These are phyloP conservation scores for Sporothrix pallida DNA, from an alignment of 2,329 filamentous ascomycete genomes.

Conservation along the genomic window DNA sequence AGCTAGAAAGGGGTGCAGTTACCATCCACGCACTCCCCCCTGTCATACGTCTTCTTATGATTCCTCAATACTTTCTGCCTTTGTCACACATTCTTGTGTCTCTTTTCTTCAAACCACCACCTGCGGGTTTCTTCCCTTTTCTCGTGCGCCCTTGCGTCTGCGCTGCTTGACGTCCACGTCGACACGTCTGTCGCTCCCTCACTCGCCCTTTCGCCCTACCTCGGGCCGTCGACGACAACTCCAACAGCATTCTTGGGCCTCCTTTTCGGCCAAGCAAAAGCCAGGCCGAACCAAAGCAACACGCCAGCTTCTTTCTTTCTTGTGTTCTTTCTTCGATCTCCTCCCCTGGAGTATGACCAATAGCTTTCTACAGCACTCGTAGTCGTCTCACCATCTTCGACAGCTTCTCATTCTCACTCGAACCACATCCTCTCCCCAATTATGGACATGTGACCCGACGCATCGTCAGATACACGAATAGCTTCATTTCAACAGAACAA, in stretches of 20 bases:
- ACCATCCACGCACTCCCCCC: neutral
- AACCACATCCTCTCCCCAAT: too few relatives aligned
- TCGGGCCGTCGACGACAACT: neutral
- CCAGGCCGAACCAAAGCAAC: neutral
- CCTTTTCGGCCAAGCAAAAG: constrained; percentile 3
- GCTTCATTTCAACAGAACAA: neutral
- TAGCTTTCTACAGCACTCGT: neutral
- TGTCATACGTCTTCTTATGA: neutral
- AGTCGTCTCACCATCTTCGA: neutral
- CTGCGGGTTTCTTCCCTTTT: neutral
- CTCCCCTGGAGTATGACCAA: neutral
- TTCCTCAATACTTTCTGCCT: constrained; percentile 6
- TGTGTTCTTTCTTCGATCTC: neutral
- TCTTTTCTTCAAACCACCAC: neutral
- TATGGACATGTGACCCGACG: constrained; percentile 8
- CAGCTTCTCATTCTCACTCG: neutral
- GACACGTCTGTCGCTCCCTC: neutral
- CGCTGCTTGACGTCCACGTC: neutral
- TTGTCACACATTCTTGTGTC: neutral
- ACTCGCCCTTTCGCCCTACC: neutral
- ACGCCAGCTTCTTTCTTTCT: neutral
- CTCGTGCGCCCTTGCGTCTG: neutral
- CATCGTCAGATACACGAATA: neutral
- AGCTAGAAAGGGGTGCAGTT: neutral
- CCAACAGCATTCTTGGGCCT: neutral